Conservation (phyloP, 352 stramenopile species). For the Phytopythium litorale region DNA sequence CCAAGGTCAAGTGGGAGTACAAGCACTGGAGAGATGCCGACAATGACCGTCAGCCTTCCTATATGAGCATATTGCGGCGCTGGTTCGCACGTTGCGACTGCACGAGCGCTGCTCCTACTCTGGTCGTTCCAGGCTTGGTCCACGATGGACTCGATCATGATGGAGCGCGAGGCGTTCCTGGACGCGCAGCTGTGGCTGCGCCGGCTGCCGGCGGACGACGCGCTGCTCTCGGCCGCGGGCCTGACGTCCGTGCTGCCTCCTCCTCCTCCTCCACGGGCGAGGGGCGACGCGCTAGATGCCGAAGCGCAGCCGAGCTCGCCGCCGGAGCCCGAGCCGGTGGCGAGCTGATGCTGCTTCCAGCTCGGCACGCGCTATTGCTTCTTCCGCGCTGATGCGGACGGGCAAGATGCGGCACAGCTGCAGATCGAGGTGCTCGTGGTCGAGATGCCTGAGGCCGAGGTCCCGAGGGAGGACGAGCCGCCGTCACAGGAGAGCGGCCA, state of each 20-base stretch:
- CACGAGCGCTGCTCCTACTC: no score
- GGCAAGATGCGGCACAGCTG: slow-evolving; percentile 32
- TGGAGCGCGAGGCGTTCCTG: slow-evolving; percentile 12
- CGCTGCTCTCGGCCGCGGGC: background rate
- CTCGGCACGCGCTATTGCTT: slow-evolving; percentile 26
- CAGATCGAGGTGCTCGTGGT: slow-evolving; percentile 17
- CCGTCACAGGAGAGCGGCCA: background rate
- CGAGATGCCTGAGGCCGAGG: no score
- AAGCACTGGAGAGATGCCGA: no score
- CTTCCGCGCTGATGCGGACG: slow-evolving; percentile 13
- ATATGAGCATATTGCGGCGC: no score
- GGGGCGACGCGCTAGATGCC: background rate
- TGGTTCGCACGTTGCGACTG: no score
- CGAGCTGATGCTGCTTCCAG: slow-evolving; percentile 34
- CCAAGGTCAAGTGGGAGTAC: no score
- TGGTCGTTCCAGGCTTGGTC: no score
- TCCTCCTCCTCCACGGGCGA: background rate
- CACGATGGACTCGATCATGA: background rate
- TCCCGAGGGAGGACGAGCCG: no score
- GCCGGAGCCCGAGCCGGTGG: background rate
- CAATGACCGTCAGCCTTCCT: no score
- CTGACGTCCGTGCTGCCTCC: no score
- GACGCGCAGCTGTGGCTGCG: slow-evolving; percentile 22
- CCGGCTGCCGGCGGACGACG: slow-evolving; percentile 13
- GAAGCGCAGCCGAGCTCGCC: slow-evolving; percentile 4